Evolutionary conservation across 2,329 filamentous ascomycete species (phyloP).

Genomic region (Plectosphaerella plurivora): DNA sequence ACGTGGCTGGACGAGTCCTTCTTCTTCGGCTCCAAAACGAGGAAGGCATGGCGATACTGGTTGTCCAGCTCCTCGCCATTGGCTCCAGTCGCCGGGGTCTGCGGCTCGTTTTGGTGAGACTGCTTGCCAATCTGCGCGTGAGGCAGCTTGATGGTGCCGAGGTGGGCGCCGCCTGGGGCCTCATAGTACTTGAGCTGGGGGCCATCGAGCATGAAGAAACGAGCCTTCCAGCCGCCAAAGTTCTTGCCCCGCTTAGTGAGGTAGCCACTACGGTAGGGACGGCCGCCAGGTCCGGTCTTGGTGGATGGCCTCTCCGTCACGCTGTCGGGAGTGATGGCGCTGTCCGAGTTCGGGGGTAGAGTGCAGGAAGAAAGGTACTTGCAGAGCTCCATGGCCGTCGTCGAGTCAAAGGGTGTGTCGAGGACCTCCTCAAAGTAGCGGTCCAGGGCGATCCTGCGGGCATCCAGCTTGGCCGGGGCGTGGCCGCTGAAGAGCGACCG

Average conservation of each 20-base stretch:
- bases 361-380: constrained; percentile 73
- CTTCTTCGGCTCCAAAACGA: constrained; percentile 92
- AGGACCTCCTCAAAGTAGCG: constrained; percentile 81
- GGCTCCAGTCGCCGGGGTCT: constrained; percentile 53
- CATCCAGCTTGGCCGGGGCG: constrained; percentile 88
- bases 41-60: constrained; percentile 93
- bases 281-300: constrained; percentile 55
- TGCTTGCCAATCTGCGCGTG: constrained; percentile 94
- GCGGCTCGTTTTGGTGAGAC: constrained; percentile 58
- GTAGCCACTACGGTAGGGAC: constrained; percentile 79
- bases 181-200: constrained; percentile 84
- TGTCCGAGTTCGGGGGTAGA: constrained; percentile 57
- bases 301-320: constrained; percentile 24
- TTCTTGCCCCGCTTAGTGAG: constrained; percentile 97
- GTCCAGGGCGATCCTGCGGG: constrained; percentile 74
- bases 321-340: constrained; percentile 33
- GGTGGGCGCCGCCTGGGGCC: constrained; percentile 79
- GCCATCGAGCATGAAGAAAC: constrained; percentile 58
- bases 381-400: constrained; percentile 76
- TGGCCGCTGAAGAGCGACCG: constrained; percentile 85
- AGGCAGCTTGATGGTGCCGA: constrained; percentile 89
- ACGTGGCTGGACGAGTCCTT: constrained; percentile 87
- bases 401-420: constrained; percentile 74
- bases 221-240: constrained; percentile 96
- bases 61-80: constrained; percentile 76